Evolutionary conservation across 352 stramenopile species (phyloP).

Genomic region (Globisporangium alternatum): DNA sequence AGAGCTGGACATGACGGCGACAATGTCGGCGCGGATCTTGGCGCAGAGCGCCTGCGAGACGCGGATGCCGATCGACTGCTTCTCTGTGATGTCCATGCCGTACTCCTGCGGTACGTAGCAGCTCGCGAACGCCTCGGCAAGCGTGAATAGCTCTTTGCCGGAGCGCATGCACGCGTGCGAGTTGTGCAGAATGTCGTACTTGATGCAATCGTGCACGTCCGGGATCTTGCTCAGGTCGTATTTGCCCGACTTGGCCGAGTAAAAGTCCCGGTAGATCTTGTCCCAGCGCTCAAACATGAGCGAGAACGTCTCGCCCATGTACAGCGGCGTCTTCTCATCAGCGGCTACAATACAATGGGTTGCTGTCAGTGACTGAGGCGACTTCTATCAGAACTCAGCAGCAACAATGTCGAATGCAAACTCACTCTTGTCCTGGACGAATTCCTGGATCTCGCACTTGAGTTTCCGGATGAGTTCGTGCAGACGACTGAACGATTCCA

Average conservation of each 20-base stretch:
- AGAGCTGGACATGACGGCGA: conserved; percentile 72
- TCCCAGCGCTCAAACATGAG: conserved; percentile 93
- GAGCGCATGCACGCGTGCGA: conserved; percentile 84
- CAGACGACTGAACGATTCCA: conserved; percentile 60
- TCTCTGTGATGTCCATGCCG: conserved; percentile 90
- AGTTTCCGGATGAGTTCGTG: conserved; percentile 79
- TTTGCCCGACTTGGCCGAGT: conserved; percentile 84
- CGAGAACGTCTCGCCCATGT: conserved; percentile 96
- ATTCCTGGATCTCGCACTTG: conserved; percentile 75
- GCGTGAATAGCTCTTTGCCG: conserved; percentile 90
- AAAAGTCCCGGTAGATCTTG: conserved; percentile 95
- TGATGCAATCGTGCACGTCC: conserved; percentile 97
- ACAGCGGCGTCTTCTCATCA: conserved; percentile 86
- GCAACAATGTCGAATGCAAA: conserved; percentile 7
- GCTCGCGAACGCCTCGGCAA: conserved; percentile 95
- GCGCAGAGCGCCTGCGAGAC: conserved; percentile 97
- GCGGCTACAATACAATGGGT: conserved; percentile 52
- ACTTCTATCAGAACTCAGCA: not conserved
- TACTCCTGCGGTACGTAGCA: conserved; percentile 98
- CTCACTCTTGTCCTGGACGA: conserved; percentile 60
- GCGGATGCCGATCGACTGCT: conserved; percentile 94
- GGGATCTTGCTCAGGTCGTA: conserved; percentile 97
- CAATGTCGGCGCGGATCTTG: conserved; percentile 96
- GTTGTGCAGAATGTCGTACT: conserved; percentile 99
- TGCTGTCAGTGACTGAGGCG: not conserved